Conservation (phyloP, 495 filamentous ascomycete genomes). For the Alectoria sarmentosa region DNA sequence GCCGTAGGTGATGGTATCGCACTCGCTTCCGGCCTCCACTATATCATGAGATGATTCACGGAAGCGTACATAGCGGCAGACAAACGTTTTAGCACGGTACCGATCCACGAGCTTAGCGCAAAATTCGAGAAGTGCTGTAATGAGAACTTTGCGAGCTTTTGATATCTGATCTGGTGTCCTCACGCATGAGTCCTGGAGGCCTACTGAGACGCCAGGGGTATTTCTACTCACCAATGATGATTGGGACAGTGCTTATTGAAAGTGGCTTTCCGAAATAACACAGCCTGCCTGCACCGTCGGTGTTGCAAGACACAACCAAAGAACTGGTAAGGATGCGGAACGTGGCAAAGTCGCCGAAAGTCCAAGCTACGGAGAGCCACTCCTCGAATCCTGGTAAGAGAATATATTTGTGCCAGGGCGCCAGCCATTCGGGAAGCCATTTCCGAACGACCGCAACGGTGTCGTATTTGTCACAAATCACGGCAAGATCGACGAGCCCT, state of each 20-base stretch:
- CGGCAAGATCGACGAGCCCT: neutral
- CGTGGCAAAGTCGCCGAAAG: neutral
- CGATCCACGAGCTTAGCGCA: neutral
- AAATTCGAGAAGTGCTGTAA: neutral
- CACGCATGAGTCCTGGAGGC: neutral
- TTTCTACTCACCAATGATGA: neutral
- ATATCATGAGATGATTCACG: too few species aligned
- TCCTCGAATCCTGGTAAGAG: neutral
- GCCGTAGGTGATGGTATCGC: too few species aligned
- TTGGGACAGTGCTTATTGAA: neutral
- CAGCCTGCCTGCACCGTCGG: neutral
- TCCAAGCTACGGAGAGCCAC: conserved; percentile 12
- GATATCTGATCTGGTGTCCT: neutral
- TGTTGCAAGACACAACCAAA: neutral
- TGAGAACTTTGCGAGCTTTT: neutral
- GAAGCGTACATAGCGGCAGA: too few species aligned
- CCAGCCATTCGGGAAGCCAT: neutral
- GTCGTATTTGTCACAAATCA: conserved; percentile 13
- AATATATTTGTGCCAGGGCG: neutral
- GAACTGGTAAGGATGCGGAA: neutral
- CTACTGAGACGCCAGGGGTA: neutral
- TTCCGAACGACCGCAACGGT: neutral
- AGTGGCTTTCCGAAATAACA: neutral
- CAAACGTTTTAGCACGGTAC: too few species aligned
- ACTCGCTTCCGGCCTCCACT: too few species aligned